Evolutionary conservation across 345 rosid species (phyloP).

Genomic region (Carallia pectinifolia): DNA sequence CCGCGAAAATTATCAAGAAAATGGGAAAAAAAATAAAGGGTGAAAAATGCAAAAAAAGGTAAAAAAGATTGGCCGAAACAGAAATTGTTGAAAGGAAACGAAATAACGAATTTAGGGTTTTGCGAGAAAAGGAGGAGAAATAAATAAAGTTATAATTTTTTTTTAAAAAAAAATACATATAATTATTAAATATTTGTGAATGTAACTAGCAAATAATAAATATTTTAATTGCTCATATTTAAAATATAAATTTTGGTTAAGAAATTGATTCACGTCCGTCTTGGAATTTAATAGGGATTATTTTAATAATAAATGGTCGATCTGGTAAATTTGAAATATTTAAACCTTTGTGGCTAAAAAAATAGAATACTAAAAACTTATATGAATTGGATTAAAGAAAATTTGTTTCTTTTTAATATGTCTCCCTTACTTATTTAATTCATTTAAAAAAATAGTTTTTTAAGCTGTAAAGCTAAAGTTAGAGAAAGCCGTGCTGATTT

Average conservation of each 20-base stretch:
- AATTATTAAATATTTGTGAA: conserved; percentile 41
- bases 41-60: conserved; percentile 18
- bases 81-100: conserved; percentile 47
- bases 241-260: conserved; percentile 88
- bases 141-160: conserved; percentile 40
- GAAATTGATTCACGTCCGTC: conserved; percentile 92
- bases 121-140: conserved; percentile 43
- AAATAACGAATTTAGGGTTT: conserved; percentile 66
- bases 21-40: conserved; percentile 35
- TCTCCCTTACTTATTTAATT: conserved; percentile 25
- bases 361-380: background rate
- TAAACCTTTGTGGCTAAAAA: background rate
- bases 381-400: conserved; percentile 27
- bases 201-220: conserved; percentile 36
- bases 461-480: conserved; percentile 68
- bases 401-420: conserved; percentile 27
- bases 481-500: conserved; percentile 40
- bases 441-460: conserved; percentile 9
- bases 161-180: conserved; percentile 12
- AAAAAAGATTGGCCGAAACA: background rate
- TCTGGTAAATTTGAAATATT: conserved; percentile 7
- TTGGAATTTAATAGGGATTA: conserved; percentile 52
- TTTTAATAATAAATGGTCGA: conserved; percentile 28
- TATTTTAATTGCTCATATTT: conserved; percentile 61
- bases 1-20: conserved; percentile 24